Evolutionary conservation across 1,284 basidiomycete genomes (phyloP).

Genomic region (Cystobasidium slooffiae): DNA sequence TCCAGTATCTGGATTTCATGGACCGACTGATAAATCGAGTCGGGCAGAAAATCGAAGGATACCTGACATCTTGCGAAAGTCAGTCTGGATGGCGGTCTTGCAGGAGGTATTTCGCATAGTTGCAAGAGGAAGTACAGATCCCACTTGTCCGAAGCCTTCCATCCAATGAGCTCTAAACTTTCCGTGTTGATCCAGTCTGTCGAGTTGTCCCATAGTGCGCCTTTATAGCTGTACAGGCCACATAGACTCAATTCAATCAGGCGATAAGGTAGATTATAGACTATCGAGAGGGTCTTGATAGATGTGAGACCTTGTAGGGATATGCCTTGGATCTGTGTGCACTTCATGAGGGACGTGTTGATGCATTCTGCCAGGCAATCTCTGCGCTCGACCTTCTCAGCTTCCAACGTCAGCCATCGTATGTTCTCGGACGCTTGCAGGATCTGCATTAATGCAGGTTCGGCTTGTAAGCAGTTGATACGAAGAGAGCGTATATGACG

Average conservation of each 20-base stretch:
- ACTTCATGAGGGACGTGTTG: not conserved
- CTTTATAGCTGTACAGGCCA: constrained; percentile 15
- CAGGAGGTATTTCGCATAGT: not conserved
- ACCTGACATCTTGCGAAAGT: not conserved
- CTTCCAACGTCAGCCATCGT: constrained; percentile 8
- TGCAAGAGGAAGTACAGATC: constrained; percentile 21
- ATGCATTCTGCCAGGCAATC: constrained; percentile 28
- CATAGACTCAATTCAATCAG: not conserved
- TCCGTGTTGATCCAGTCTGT: constrained; percentile 15
- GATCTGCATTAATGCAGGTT: not conserved
- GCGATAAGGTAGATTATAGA: constrained; percentile 31
- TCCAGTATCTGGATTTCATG: not conserved
- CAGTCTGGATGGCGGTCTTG: constrained; percentile 2
- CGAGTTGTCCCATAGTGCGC: constrained; percentile 26
- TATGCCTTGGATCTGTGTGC: not conserved
- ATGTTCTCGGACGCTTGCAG: not conserved
- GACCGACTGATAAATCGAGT: not conserved
- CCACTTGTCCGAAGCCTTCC: constrained; percentile 14
- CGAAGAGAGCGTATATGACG: not conserved
- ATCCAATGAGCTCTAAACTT: not conserved
- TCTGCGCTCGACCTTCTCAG: not conserved
- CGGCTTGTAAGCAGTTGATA: not conserved
- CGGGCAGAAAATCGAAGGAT: constrained; percentile 21
- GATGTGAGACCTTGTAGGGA: not conserved
- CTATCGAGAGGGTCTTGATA: constrained; percentile 10